These are phyloP conservation scores for Trichoderma sp. DNA, from an alignment of 2,329 filamentous ascomycete genomes.

Conservation along the genomic window DNA sequence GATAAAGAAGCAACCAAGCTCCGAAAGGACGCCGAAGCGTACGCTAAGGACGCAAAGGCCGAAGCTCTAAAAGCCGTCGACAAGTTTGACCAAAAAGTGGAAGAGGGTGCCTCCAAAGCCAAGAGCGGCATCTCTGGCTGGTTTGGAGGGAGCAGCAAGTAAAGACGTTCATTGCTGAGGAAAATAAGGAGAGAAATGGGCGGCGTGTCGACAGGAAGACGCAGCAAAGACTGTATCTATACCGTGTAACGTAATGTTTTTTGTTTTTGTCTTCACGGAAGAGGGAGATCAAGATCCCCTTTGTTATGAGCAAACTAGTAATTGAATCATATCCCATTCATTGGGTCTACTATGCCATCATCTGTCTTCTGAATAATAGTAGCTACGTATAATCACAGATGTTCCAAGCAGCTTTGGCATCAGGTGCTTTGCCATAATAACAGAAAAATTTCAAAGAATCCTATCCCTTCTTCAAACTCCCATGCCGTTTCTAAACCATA, in stretches of 20 bases:
- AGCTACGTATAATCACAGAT: not conserved
- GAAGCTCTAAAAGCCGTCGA: conserved; percentile 72
- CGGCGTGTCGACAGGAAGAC: not conserved
- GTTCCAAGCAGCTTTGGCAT: not conserved
- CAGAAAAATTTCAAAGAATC: not conserved
- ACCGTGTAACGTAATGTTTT: not conserved
- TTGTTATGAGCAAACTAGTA: not conserved
- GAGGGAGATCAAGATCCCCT: not conserved
- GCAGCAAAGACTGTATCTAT: not conserved
- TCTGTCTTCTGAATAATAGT: not conserved
- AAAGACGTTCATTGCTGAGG: not conserved
- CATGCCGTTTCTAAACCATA: conserved; percentile 4
- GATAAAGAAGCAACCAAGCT: conserved; percentile 62
- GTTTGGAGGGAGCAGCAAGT: conserved; percentile 68
- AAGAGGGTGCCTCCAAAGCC: conserved; percentile 73
- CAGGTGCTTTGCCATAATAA: not conserved
- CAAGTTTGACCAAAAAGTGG: conserved; percentile 78
- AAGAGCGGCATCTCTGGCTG: conserved; percentile 82
- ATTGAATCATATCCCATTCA: not conserved
- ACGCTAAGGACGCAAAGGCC: conserved; percentile 62
- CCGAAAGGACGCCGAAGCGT: conserved; percentile 58
- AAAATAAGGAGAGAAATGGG: not conserved
- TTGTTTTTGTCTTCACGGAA: not conserved
- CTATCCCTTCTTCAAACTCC: conserved; percentile 7
- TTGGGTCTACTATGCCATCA: not conserved